Evolutionary conservation across 495 filamentous ascomycete genomes (phyloP), one percentile per base, ranked within the genome.

Genomic region (Aeminium ludgeri): DNA sequence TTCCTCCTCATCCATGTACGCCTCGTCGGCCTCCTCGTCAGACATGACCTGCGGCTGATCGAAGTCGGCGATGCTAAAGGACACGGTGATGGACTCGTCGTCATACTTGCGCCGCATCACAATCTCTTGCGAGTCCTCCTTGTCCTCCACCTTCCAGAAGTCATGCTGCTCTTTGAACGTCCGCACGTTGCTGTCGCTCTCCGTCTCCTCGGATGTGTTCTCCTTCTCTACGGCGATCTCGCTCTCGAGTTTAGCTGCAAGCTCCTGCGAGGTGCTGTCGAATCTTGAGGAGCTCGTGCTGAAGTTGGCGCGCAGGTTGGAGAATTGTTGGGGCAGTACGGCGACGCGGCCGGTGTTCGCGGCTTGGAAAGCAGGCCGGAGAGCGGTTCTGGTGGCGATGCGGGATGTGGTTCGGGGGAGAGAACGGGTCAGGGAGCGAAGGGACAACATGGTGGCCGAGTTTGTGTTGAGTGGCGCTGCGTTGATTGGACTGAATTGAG

Each of bases 61-160:
- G 34, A 99, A 70, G 59, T 95, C 91, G 49, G 82, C 76, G 56
- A 94, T 86, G 48, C 86, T 89, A 69, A 97, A 97, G 47, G 76
- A 76, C 48, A 96, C 73, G 43, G 76, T 77, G 66, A 99, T 92
- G 48, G 72, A 82, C 66, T 99, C 89, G 54, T 87, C 76, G 54
- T 79, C 80, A 46, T 82, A 86, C 53, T 74, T 80, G 53, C 86
- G 79, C 34, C 72, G 78, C 44, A 99, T 68, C 30, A 77, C 62
- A 49, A 99, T 81, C 44, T 95, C 84, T 60, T 96, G 82, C 55
- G 84, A 68, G 44, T 87, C 87, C 30, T 75, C 67, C 27, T 66
- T 69, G 57, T 95, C 87, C 55, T 77, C 66, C 43, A 91, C 64
- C 72, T 86, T 62, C 56, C 66, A 55, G 49, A 77, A 85, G 2